Conservation (phyloP, 2,329 filamentous ascomycete genomes). For the Penicillium sp. region DNA sequence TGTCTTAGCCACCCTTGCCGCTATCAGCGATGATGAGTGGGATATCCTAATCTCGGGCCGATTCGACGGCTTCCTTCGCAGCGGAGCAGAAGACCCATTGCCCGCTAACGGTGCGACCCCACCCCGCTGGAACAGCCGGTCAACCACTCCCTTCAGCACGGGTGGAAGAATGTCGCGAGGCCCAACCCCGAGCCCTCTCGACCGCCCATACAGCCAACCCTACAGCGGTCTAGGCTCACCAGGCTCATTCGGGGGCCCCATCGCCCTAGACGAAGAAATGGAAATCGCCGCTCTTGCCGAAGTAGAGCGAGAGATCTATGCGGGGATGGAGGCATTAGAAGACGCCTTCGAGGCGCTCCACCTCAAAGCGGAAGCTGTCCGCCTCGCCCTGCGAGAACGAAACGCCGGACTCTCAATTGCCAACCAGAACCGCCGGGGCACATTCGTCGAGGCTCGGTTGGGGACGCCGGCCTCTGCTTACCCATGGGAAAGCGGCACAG, state of each 20-base stretch:
- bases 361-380: slow-evolving; percentile 78
- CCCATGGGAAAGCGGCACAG: slow-evolving; percentile 47
- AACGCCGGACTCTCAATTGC: slow-evolving; percentile 71
- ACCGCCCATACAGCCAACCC: slow-evolving; percentile 49
- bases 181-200: slow-evolving; percentile 39
- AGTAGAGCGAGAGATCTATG: slow-evolving; percentile 90
- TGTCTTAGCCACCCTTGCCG: slow-evolving; percentile 81
- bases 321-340: slow-evolving; percentile 91
- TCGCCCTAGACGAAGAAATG: slow-evolving; percentile 91
- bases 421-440: slow-evolving; percentile 50
- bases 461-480: slow-evolving; percentile 47
- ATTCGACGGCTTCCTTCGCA: slow-evolving; percentile 95
- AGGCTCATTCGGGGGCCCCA: slow-evolving; percentile 69
- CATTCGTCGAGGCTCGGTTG: slow-evolving; percentile 46
- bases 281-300: slow-evolving; percentile 90
- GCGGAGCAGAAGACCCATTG: slow-evolving; percentile 72
- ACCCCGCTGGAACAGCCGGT: slow-evolving; percentile 46
- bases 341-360: slow-evolving; percentile 95
- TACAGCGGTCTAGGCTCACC: slow-evolving; percentile 56
- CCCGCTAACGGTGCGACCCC: slow-evolving; percentile 30
- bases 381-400: slow-evolving; percentile 78
- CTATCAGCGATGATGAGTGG: slow-evolving; percentile 93
- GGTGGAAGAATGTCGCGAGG: slow-evolving; percentile 38
- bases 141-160: slow-evolving; percentile 39
- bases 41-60: slow-evolving; percentile 92